Evolutionary conservation across 805 yeast species (phyloP), one percentile per base, ranked within the genome.

Genomic region (Hermanozyma aechmeae): DNA sequence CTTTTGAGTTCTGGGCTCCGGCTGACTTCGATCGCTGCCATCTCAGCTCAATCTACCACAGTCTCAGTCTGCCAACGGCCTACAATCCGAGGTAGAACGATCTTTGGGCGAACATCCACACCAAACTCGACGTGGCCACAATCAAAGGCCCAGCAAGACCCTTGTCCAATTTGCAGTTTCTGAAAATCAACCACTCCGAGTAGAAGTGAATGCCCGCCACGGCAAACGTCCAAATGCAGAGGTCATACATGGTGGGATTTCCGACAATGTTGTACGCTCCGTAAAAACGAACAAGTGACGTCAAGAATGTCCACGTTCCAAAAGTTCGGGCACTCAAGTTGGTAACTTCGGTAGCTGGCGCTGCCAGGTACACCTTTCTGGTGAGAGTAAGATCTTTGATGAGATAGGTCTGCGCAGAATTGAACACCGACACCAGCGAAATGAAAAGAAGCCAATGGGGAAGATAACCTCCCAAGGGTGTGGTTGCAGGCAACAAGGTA

Each of bases 231-330:
- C 80, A 78, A 43, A 83, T 71, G 13, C 87, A 79, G 40, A 92
- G 63, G 43, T 81, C 76, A 55, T 74, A 92, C 30, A 87, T 73
- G 40, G 77, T 80, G 15, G 74, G 73, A 42, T 77, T 76, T 31
- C 64, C 62, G 33, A 82, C 61, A 24, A 56, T 31, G 49, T 81
- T 63, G 56, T 79, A 81, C 10, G 97, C 93, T 32, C 94, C 95
- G 52, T 82, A 85, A 39, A 78, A 68, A 50, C 98, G 74, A 27
- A 92, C 78, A 17, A 89, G 65, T 2, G 95, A 73, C 3, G 95
- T 77, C 43, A 87, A 68, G 23, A 87, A 63, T 0, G 98, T 92
- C 98, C 98, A 92, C 1, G 98, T 92, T 19, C 98, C 98, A 53
- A 92, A 92, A 0, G 98, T 89, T 46, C 98, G 73, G n/a, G 96